Percentiles rank a stretch among this genome's conserved stretches.
Evolutionary conservation across 2,329 filamentous ascomycete species (phyloP).

Genomic region (Fusarium sp.): DNA sequence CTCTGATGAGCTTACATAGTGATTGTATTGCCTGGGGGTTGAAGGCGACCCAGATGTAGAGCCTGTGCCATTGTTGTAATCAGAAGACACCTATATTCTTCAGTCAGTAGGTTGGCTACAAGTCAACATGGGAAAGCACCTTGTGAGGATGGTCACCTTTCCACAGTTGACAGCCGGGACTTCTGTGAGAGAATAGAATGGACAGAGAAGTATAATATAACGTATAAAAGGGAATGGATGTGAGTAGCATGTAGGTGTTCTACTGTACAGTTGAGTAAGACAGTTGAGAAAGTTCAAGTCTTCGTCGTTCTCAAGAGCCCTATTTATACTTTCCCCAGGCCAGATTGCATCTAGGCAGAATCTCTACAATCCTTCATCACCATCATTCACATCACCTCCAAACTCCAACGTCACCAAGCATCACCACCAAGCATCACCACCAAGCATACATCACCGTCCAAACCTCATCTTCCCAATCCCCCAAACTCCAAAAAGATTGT

Average conservation of each 20-base stretch:
- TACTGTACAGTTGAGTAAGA: fast-evolving
- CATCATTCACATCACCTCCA: neutral
- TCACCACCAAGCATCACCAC: neutral
- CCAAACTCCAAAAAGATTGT: neutral
- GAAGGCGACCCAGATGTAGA: fast-evolving
- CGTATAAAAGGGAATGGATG: neutral
- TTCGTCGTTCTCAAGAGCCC: neutral
- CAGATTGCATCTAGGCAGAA: neutral
- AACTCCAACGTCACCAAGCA: neutral
- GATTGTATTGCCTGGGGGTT: fast-evolving
- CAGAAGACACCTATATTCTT: neutral
- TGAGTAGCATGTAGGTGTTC: neutral
- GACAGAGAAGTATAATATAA: neutral
- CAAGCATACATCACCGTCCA: neutral
- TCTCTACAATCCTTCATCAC: neutral
- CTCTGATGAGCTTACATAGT: neutral
- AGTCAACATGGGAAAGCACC: neutral
- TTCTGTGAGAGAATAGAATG: fast-evolving
- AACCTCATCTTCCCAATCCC: neutral
- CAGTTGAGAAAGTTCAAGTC: neutral
- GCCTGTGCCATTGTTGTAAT: neutral
- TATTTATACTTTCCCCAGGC: neutral
- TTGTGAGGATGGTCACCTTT: neutral
- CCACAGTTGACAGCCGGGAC: neutral
- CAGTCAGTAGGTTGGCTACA: neutral